phyloP scores from a whole-genome alignment of 306 rosid genomes.

The Prinsepia uniflora region DNA sequence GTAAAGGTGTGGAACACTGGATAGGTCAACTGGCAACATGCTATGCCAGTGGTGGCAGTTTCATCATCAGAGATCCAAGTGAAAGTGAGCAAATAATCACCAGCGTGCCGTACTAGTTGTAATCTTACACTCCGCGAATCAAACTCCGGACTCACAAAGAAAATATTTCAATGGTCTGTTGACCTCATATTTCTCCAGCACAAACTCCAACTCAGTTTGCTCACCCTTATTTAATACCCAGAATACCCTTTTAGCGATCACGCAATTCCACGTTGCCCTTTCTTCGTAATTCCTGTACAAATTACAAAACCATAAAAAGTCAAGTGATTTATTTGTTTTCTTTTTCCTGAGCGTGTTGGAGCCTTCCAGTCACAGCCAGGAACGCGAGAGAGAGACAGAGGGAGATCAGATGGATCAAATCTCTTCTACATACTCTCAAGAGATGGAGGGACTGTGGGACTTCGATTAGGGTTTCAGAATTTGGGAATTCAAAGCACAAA shows the following conservation, averaged over 20 bases:
- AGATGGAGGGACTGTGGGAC: conserved; percentile 13
- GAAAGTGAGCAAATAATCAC: neutral
- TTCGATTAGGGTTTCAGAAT: neutral
- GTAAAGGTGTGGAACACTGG: too few species aligned
- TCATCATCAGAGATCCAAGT: neutral
- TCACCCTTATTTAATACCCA: conserved; percentile 1
- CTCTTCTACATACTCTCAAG: conserved; percentile 9
- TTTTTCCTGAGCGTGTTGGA: neutral
- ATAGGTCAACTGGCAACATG: neutral
- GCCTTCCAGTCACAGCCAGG: conserved; percentile 9
- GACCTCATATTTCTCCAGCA: neutral
- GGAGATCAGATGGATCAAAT: conserved; percentile 19
- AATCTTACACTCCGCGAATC: neutral
- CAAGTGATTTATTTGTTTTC: conserved; percentile 1
- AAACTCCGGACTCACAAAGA: neutral
- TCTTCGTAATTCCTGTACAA: neutral
- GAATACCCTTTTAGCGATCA: conserved; percentile 24
- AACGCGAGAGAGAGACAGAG: conserved; percentile 17
- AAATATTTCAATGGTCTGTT: neutral
- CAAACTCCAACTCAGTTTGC: neutral
- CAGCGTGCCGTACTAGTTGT: neutral
- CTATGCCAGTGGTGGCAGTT: conserved; percentile 3
- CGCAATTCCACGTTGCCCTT: conserved; percentile 23
- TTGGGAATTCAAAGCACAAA: conserved; percentile 17
- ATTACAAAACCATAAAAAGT: conserved; percentile 8